phyloP scores from a whole-genome alignment of 371 early-diverging fungal species.

The Rhizopus arrhizus region DNA sequence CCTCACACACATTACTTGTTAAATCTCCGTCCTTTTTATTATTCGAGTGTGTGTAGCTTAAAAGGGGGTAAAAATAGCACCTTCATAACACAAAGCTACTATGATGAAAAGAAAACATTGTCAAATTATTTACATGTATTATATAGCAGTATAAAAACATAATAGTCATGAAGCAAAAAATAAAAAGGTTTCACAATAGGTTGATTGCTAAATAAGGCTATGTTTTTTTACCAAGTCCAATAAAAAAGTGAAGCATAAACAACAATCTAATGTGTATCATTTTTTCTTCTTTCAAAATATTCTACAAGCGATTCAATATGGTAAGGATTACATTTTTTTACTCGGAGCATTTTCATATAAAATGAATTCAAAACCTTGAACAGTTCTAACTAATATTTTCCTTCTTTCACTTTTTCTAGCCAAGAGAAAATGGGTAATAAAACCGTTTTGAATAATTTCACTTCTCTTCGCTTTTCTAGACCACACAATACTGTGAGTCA shows the following conservation, averaged over 20 bases:
- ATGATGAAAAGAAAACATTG: too few relatives aligned
- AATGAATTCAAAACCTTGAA: not conserved
- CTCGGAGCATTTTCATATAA: conserved; percentile 6
- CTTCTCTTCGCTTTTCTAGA: conserved; percentile 11
- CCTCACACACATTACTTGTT: too few relatives aligned
- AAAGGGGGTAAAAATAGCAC: too few relatives aligned
- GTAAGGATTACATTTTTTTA: conserved; percentile 21
- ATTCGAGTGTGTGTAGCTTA: too few relatives aligned
- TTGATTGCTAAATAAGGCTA: conserved; percentile 21
- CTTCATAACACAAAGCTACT: too few relatives aligned
- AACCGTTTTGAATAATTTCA: conserved; percentile 11
- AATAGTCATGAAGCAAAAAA: not conserved
- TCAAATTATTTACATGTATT: too few relatives aligned
- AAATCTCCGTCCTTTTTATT: too few relatives aligned
- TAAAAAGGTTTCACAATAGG: conserved; percentile 7
- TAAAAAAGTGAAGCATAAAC: conserved; percentile 13
- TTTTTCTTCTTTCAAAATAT: conserved; percentile 3
- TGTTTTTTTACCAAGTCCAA: conserved; percentile 10
- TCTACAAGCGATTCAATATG: conserved; percentile 9
- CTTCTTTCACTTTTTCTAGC: not conserved
- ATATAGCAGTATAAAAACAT: too few relatives aligned
- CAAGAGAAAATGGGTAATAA: conserved; percentile 23
- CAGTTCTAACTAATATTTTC: conserved; percentile 9
- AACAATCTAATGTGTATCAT: conserved; percentile 11
- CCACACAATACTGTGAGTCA: conserved; percentile 5